Conservation (phyloP, 208 protist genomes). For the Leishmania tarentolae region DNA sequence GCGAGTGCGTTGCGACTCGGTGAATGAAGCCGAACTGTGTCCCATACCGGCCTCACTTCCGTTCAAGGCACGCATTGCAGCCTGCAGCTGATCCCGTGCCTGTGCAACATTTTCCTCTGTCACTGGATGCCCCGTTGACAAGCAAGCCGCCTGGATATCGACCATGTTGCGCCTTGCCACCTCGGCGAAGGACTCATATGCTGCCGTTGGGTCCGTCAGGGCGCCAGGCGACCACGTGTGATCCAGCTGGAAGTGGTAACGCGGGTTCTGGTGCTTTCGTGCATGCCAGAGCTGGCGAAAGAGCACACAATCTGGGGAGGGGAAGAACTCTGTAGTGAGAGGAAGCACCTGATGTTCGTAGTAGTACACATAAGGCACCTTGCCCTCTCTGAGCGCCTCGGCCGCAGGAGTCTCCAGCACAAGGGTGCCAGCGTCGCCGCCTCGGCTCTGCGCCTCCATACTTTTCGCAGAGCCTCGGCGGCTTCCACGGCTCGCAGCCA, state of each 20-base stretch:
- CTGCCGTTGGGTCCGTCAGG: conserved; percentile 45
- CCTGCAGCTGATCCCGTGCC: conserved; percentile 20
- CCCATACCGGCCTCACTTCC: neutral
- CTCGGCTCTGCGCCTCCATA: neutral
- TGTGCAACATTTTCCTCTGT: neutral
- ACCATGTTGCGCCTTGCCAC: conserved; percentile 18
- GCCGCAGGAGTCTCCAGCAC: neutral
- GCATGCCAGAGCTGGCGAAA: conserved; percentile 56
- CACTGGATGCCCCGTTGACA: neutral
- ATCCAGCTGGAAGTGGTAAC: conserved; percentile 57
- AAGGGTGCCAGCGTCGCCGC: neutral
- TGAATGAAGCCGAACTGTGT: neutral
- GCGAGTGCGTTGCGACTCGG: neutral
- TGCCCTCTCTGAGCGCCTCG: conserved; percentile 12
- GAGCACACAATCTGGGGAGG: conserved; percentile 37
- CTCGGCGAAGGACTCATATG: conserved; percentile 28
- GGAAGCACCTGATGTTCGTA: conserved; percentile 56
- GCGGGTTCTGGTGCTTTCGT: conserved; percentile 41
- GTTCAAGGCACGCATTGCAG: neutral
- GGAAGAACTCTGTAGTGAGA: conserved; percentile 53
- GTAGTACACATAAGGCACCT: conserved; percentile 34
- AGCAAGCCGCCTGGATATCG: conserved; percentile 24
- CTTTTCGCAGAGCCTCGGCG: neutral
- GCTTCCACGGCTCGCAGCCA: conserved; percentile 13
- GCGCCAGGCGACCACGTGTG: conserved; percentile 47